Conservation (phyloP, 495 filamentous ascomycete genomes). For the Xylaria curta region DNA sequence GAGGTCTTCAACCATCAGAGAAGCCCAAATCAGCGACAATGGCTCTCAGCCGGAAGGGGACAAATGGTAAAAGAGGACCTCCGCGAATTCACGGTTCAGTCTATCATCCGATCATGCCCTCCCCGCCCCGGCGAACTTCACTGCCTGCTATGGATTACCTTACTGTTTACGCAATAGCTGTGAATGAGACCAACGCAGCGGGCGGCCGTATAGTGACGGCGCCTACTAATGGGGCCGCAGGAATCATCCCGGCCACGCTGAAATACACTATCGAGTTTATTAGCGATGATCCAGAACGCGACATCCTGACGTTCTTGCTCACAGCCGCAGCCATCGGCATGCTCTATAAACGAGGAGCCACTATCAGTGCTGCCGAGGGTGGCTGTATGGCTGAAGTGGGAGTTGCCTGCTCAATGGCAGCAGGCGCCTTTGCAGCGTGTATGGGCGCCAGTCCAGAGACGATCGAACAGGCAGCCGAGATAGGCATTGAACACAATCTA, state of each 20-base stretch:
- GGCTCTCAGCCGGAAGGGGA: conserved; percentile 26
- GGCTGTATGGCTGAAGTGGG: conserved; percentile 49
- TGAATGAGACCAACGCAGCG: conserved; percentile 46
- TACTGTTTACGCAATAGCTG: conserved; percentile 45
- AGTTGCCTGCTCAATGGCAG: conserved; percentile 49
- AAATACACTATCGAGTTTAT: conserved; percentile 46
- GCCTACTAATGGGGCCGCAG: conserved; percentile 46
- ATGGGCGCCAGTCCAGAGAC: conserved; percentile 46
- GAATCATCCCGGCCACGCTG: conserved; percentile 45
- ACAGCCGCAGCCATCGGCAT: conserved; percentile 46
- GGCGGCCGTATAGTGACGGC: conserved; percentile 47
- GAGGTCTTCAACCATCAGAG: not conserved
- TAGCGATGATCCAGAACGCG: conserved; percentile 45
- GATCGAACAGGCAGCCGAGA: conserved; percentile 46
- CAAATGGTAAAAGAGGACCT: conserved; percentile 29
- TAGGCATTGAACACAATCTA: conserved; percentile 47
- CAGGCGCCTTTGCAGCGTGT: conserved; percentile 44
- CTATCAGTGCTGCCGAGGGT: conserved; percentile 45
- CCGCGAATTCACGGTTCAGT: conserved; percentile 41
- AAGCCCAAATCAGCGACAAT: conserved; percentile 13
- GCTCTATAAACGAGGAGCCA: conserved; percentile 47
- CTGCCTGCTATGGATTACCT: conserved; percentile 46
- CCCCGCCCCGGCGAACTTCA: conserved; percentile 42
- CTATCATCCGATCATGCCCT: conserved; percentile 42
- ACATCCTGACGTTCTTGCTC: conserved; percentile 44